phyloP scores from a whole-genome alignment of 2,329 filamentous ascomycete genomes.

The Paracoccidioides brasiliensis region DNA sequence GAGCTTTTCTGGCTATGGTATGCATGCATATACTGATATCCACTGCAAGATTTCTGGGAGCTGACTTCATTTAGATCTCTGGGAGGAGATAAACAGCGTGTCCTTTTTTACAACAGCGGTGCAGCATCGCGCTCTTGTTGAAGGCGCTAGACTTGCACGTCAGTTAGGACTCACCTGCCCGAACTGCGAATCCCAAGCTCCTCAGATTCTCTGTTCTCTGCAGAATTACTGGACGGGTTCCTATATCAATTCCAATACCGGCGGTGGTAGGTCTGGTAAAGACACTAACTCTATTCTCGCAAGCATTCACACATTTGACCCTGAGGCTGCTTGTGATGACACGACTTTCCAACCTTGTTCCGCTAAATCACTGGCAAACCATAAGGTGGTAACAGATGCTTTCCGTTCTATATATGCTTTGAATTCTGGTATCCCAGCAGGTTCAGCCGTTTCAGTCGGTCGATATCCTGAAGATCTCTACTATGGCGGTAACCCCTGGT shows the following conservation, averaged over 20 bases:
- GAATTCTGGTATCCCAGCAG: constrained; percentile 51
- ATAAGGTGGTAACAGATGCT: constrained; percentile 61
- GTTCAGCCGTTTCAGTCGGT: constrained; percentile 49
- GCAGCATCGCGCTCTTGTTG: constrained; percentile 49
- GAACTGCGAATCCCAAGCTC: constrained; percentile 51
- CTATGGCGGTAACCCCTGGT: constrained; percentile 69
- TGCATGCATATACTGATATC: constrained; percentile 1
- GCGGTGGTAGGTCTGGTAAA: constrained; percentile 49
- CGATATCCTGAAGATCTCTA: constrained; percentile 62
- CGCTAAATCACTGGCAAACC: constrained; percentile 53
- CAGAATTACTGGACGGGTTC: constrained; percentile 60
- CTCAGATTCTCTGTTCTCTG: constrained; percentile 58
- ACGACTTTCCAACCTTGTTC: constrained; percentile 67
- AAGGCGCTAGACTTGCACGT: constrained; percentile 51
- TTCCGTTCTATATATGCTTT: constrained; percentile 59
- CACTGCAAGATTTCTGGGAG: neutral
- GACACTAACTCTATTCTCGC: constrained; percentile 59
- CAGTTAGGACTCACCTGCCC: constrained; percentile 49
- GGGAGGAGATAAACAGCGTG: constrained; percentile 63
- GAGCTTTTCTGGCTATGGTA: constrained; percentile 46
- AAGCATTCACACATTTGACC: constrained; percentile 58
- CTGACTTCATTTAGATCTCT: constrained; percentile 40
- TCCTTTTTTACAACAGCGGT: constrained; percentile 65
- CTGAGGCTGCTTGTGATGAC: constrained; percentile 50
- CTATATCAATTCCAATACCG: constrained; percentile 58